Conservation (phyloP, 2,329 filamentous ascomycete species). For the Pseudogymnoascus sp. region DNA sequence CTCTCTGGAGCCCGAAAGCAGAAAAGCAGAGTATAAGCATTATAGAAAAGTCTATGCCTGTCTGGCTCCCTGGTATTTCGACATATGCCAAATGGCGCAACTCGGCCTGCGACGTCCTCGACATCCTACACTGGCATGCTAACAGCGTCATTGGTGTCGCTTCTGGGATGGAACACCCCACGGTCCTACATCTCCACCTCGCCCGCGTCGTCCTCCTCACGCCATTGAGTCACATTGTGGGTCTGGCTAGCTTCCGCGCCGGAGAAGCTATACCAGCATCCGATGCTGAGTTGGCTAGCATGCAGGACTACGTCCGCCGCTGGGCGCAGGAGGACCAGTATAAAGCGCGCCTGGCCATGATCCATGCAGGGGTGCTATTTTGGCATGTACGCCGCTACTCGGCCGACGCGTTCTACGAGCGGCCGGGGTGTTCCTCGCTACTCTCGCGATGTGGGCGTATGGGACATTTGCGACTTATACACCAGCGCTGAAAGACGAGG, state of each 20-base stretch:
- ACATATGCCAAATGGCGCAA: slow-evolving; percentile 43
- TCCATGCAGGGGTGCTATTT: slow-evolving; percentile 46
- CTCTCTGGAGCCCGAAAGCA: slow-evolving; percentile 39
- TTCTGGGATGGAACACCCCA: slow-evolving; percentile 38
- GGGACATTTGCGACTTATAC: slow-evolving; percentile 12
- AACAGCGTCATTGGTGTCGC: slow-evolving; percentile 34
- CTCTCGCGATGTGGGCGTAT: slow-evolving; percentile 42
- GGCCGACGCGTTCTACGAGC: slow-evolving; percentile 42
- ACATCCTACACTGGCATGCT: slow-evolving; percentile 39
- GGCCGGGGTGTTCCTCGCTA: slow-evolving; percentile 38
- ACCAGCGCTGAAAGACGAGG: background rate
- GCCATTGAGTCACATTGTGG: slow-evolving; percentile 26
- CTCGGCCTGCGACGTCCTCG: slow-evolving; percentile 36
- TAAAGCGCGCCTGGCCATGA: slow-evolving; percentile 50
- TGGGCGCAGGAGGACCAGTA: slow-evolving; percentile 47
- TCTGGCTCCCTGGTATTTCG: slow-evolving; percentile 42
- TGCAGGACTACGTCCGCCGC: slow-evolving; percentile 32
- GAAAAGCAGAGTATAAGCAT: slow-evolving; percentile 29
- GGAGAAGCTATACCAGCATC: background rate
- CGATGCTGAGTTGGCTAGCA: slow-evolving; percentile 23
- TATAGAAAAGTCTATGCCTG: slow-evolving; percentile 25
- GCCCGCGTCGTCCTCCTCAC: slow-evolving; percentile 36
- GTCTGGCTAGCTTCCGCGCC: slow-evolving; percentile 16
- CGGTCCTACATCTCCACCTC: slow-evolving; percentile 37
- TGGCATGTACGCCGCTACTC: slow-evolving; percentile 47